Percentiles rank a stretch among this genome's conserved stretches.
Conservation (phyloP, 2,329 filamentous ascomycete species). For the Leptodontidium sp. region DNA sequence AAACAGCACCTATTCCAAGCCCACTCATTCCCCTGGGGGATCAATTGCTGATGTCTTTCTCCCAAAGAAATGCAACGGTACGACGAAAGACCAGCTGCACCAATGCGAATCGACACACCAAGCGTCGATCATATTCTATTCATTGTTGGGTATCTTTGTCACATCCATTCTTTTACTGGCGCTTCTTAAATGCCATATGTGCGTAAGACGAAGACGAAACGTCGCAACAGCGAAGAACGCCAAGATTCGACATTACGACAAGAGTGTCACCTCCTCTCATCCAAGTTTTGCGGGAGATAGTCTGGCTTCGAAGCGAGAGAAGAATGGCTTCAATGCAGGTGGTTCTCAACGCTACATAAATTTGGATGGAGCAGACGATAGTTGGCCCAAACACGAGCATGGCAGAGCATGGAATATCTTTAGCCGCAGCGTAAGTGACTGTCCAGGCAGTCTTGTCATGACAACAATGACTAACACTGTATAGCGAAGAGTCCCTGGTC, state of each 20-base stretch:
- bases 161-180: conserved; percentile 8
- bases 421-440: conserved; percentile 1
- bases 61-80: conserved; percentile 16
- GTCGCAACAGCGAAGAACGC: not conserved
- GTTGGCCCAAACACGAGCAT: conserved; percentile 23
- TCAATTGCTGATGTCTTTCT: not conserved
- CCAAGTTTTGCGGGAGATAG: conserved; percentile 20
- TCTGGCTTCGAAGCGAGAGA: conserved; percentile 18
- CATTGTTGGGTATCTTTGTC: conserved; percentile 5
- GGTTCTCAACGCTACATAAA: conserved; percentile 8
- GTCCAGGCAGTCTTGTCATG: not conserved
- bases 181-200: conserved; percentile 10
- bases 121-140: conserved; percentile 18
- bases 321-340: not conserved
- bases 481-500: conserved; percentile 13
- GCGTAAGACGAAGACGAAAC: conserved; percentile 1
- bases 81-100: not conserved
- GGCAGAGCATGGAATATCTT: conserved; percentile 14
- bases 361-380: conserved; percentile 34
- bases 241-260: conserved; percentile 5
- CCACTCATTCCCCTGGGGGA: not conserved
- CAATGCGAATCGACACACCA: conserved; percentile 17
- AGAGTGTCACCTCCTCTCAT: conserved; percentile 16
- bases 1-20: not conserved
- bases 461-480: not conserved